Percentiles rank a stretch among this genome's conserved stretches.
These are phyloP conservation scores for Corrigiola litoralis DNA, from an alignment of 179 eudicot genomes.

Conservation along the genomic window DNA sequence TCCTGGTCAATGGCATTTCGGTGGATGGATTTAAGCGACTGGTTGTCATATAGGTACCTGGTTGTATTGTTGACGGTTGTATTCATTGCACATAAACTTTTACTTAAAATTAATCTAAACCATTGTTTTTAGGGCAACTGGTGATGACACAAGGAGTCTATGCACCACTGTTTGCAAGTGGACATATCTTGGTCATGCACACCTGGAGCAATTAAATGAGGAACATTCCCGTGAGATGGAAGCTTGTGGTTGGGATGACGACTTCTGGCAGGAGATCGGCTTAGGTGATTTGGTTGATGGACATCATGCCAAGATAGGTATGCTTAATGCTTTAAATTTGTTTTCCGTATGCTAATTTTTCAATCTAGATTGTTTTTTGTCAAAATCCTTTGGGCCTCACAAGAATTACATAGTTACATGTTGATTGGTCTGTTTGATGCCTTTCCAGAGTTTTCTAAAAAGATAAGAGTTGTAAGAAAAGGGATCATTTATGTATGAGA, in stretches of 20 bases:
- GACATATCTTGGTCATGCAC: constrained; percentile 99
- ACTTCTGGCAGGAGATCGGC: constrained; percentile 98
- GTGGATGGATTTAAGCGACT: constrained; percentile 99
- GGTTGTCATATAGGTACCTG: constrained; percentile 85
- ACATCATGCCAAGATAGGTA: constrained; percentile 97
- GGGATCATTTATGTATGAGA: no score
- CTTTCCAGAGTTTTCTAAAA: no score
- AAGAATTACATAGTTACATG: no score
- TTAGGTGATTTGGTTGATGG: constrained; percentile 90
- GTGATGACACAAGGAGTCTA: constrained; percentile 96
- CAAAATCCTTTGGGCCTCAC: no score
- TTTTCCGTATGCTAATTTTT: no score
- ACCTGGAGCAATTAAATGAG: constrained; percentile 65
- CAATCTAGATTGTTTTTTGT: no score
- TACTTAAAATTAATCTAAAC: not conserved
- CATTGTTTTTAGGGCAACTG: constrained; percentile 71
- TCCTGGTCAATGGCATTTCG: constrained; percentile 96
- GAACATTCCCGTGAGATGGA: constrained; percentile 78
- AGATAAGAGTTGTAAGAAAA: no score
- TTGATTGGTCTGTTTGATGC: no score
- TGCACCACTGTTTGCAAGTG: constrained; percentile 99
- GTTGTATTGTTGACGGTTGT: constrained; percentile 1
- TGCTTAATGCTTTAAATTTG: constrained; percentile 7
- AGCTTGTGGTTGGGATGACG: constrained; percentile 99
- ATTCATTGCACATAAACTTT: not conserved